Evolutionary conservation across 2,329 filamentous ascomycete species (phyloP), one percentile per base, ranked within the genome.

Genomic region (Tolypocladium tundrense): DNA sequence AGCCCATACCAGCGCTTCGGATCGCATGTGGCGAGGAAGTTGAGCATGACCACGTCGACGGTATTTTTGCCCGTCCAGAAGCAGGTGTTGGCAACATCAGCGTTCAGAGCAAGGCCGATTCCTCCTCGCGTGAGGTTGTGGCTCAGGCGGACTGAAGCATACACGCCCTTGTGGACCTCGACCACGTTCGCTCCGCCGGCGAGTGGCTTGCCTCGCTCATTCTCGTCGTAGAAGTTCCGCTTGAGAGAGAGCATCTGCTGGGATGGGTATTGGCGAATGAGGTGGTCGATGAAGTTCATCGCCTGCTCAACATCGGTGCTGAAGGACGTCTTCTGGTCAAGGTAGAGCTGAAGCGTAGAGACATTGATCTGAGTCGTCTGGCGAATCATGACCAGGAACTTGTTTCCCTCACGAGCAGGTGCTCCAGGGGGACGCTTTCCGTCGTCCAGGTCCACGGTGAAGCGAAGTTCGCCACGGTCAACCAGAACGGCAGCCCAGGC

Each of bases 211-310:
- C 76, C 72, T 27, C 78, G 68, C 2, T 80, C 79, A 1, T 75
- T 64, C 1, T 75, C 73, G 43, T 84, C 76, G 72, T 95, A 97
- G 68, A 96, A 96, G 9, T 87, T 90, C 14, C 92, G 85, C 71
- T 91, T 93, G 71, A 97, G 88, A 0, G 84, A 73, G 0, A 87
- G 77, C 65, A 90, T 84, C 2, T 78, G 74, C 65, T 84, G 75
- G 0, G 86, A 87, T 0, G 94, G 91, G n/a, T 76, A 79, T 70
- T 96, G 85, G 5, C 94, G 89, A 57, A 99, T 78, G 9, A 93
- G 77, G 68, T 99, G 94, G 62, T 99, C 94, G 5, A 97, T 77
- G 67, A 97, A 97, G 69, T 88, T 96, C 71, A 97, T 83, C 16
- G 88, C 87, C 67, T 94, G 89, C 9, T 93, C 79, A 24, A 93